Conservation (phyloP, 2,329 filamentous ascomycete species). For the Stagonosporopsis chrysanthemi region DNA sequence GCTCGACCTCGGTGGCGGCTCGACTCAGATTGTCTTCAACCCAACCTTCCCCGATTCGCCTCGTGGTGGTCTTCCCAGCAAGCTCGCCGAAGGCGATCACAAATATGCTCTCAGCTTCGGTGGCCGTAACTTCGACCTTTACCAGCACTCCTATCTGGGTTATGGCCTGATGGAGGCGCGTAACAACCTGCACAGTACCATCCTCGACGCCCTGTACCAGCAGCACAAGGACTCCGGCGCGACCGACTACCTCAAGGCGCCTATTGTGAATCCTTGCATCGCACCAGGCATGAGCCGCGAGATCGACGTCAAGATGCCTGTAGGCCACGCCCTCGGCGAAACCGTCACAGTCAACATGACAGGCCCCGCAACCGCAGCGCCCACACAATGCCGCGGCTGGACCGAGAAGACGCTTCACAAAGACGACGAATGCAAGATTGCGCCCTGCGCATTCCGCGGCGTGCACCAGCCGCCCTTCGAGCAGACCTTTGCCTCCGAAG, state of each 20-base stretch:
- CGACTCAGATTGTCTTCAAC: constrained; percentile 98
- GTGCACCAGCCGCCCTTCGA: constrained; percentile 90
- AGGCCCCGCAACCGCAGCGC: constrained; percentile 76
- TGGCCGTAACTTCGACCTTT: constrained; percentile 87
- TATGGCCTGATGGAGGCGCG: constrained; percentile 97
- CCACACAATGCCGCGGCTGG: constrained; percentile 87
- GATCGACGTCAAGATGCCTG: constrained; percentile 74
- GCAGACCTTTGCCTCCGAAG: constrained; percentile 90
- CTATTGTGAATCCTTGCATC: constrained; percentile 86
- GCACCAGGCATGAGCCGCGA: constrained; percentile 77
- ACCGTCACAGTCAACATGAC: constrained; percentile 82
- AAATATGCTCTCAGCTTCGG: constrained; percentile 93
- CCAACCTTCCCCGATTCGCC: constrained; percentile 82
- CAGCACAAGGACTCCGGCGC: constrained; percentile 60
- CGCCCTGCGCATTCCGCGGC: constrained; percentile 98
- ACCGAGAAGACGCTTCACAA: constrained; percentile 92
- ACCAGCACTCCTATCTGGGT: constrained; percentile 97
- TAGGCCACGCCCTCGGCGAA: constrained; percentile 70
- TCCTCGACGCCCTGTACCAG: constrained; percentile 75
- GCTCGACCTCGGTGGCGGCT: constrained; percentile 95
- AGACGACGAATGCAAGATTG: constrained; percentile 78
- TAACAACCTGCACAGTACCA: constrained; percentile 78
- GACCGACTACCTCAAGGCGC: constrained; percentile 70
- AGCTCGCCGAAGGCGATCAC: constrained; percentile 88
- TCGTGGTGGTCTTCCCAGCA: constrained; percentile 82